phyloP scores from a whole-genome alignment of 1,284 basidiomycete genomes.

The Entoloma clypeatum region DNA sequence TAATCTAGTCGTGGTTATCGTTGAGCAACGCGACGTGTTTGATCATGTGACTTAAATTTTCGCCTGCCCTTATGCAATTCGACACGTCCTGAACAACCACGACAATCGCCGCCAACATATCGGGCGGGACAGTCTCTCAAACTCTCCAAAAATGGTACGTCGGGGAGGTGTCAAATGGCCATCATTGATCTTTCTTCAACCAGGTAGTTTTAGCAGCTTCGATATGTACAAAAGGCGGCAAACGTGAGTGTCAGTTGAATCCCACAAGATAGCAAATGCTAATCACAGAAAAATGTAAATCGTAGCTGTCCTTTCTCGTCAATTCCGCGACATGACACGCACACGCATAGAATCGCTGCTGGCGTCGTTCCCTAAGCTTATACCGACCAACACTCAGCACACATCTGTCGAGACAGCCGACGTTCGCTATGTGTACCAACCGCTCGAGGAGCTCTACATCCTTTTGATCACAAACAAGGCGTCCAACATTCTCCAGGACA shows the following conservation, averaged over 20 bases:
- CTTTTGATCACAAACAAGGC: conserved; percentile 98
- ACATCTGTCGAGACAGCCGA: conserved; percentile 92
- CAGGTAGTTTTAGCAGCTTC: conserved; percentile 91
- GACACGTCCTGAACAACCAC: conserved; percentile 25
- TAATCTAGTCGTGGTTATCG: not conserved
- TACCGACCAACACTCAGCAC: conserved; percentile 96
- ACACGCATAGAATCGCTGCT: conserved; percentile 94
- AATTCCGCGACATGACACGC: conserved; percentile 92
- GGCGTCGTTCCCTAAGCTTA: conserved; percentile 96
- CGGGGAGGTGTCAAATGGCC: not conserved
- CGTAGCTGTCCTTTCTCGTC: conserved; percentile 91
- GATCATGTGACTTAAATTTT: conserved; percentile 19
- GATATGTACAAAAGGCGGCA: conserved; percentile 91
- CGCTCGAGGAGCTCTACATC: conserved; percentile 97
- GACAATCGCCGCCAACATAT: not conserved
- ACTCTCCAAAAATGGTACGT: not conserved
- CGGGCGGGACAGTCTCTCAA: not conserved
- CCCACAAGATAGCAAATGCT: not conserved
- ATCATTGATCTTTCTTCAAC: not conserved
- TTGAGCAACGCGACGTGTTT: conserved; percentile 6
- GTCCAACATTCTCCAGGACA: conserved; percentile 98
- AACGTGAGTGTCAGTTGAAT: conserved; percentile 51
- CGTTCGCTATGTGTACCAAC: conserved; percentile 98
- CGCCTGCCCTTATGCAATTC: conserved; percentile 23
- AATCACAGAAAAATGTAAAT: conserved; percentile 1